A percentile compares a stretch with the other conserved stretches of the same genome.
phyloP scores from a whole-genome alignment of 441 rosid genomes.

The Flueggea neowawraea region DNA sequence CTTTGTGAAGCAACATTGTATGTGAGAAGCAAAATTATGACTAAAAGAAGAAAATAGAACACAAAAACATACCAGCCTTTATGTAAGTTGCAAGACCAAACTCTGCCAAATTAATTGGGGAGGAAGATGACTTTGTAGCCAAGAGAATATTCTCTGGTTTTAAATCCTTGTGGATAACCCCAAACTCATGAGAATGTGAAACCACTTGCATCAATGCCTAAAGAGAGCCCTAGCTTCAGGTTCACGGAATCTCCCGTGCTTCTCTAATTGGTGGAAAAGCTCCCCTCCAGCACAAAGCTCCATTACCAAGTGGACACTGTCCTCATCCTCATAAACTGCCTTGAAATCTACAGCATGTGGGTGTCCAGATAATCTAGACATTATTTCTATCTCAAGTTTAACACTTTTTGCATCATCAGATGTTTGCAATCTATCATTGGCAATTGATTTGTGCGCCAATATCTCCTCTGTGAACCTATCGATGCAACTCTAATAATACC shows the following conservation, averaged over 20 bases:
- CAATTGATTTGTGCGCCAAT: conserved; percentile 60
- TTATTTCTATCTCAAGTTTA: conserved; percentile 70
- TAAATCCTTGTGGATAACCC: conserved; percentile 66
- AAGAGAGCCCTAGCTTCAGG: conserved; percentile 53
- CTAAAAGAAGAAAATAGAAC: not conserved
- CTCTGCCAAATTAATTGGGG: conserved; percentile 66
- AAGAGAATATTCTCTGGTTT: conserved; percentile 73
- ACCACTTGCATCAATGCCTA: conserved; percentile 63
- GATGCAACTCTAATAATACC: conserved; percentile 65
- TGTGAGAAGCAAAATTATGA: not conserved
- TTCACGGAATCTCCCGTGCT: conserved; percentile 55
- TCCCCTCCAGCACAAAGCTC: conserved; percentile 84
- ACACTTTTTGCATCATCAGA: conserved; percentile 49
- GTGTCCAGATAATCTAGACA: conserved; percentile 67
- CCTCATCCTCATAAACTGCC: conserved; percentile 70
- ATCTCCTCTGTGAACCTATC: conserved; percentile 57
- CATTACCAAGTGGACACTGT: conserved; percentile 63
- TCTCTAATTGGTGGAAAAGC: conserved; percentile 56
- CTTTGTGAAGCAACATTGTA: too few relatives aligned
- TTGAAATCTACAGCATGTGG: conserved; percentile 68
- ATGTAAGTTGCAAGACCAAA: conserved; percentile 72
- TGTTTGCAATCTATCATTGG: conserved; percentile 58
- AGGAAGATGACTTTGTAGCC: conserved; percentile 51
- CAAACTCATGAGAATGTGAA: conserved; percentile 57
- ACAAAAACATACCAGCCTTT: conserved; percentile 40